Conservation (phyloP, 768 basidiomycete genomes). For the Hygrophorus russula region DNA sequence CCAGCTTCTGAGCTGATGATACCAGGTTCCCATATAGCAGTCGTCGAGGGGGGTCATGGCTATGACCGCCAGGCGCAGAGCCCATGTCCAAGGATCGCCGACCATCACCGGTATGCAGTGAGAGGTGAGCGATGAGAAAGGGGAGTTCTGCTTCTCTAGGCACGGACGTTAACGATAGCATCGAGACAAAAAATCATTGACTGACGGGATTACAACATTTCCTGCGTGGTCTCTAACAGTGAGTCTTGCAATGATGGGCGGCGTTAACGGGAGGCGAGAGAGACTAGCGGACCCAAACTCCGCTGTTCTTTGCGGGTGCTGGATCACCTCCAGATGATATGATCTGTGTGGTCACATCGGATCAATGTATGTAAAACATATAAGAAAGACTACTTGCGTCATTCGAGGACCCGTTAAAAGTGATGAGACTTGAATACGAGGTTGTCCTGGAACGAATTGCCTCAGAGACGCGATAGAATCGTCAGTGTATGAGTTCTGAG, state of each 20-base stretch:
- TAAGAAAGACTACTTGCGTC: conserved; percentile 27
- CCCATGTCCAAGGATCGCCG: conserved; percentile 50
- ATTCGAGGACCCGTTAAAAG: conserved; percentile 43
- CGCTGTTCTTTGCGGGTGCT: conserved; percentile 74
- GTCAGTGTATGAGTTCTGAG: conserved; percentile 24
- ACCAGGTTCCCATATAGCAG: conserved; percentile 81
- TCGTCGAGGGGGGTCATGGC: conserved; percentile 36
- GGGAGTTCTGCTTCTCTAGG: conserved; percentile 75
- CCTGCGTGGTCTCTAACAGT: conserved; percentile 64
- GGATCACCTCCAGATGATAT: conserved; percentile 77
- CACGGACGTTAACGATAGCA: conserved; percentile 10
- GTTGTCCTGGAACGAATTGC: conserved; percentile 28
- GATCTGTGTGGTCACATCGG: conserved; percentile 24
- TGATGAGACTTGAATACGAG: conserved; percentile 48
- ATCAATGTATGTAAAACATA: neutral
- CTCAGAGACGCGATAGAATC: conserved; percentile 21
- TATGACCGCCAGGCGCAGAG: conserved; percentile 33
- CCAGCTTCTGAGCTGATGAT: conserved; percentile 67
- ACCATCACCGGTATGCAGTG: conserved; percentile 65
- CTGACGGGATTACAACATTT: conserved; percentile 70
- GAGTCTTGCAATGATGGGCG: conserved; percentile 74
- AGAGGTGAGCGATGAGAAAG: conserved; percentile 78
- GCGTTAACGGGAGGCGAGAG: conserved; percentile 74
- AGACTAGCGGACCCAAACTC: conserved; percentile 68
- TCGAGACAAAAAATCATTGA: conserved; percentile 13